Base-by-base conservation (phyloP, 73 alveolate species). In the Halteria grandinella region DNA sequence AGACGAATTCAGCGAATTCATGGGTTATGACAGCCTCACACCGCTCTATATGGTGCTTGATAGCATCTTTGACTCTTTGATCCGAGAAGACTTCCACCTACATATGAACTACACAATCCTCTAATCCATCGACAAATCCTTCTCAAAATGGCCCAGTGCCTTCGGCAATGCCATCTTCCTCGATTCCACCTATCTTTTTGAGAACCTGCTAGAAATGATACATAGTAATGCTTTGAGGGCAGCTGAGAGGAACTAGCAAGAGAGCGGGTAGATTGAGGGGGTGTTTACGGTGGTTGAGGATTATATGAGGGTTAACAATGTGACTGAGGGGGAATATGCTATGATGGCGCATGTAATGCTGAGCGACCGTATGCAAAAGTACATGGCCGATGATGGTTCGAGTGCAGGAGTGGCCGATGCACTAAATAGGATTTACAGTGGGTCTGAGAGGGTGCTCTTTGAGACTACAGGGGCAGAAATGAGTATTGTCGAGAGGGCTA, bases 121-220 rank as follows among this genome's bases (percentile, higher is more conserved):
- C 27, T 40, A 75, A 33, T 69, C 60, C 43, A 72, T 75, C 3
- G 43, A 47, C 2, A 15, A 77, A 2, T 43, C 84, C n/a, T 83
- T 74, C 53, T 92, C 93, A 18, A 88, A 88, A 53, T 88, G 92
- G 93, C 95, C 95, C 0, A 51, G 85, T 15, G 72, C 89, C 20
- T 69, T 74, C 45, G 95, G 95, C 17, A 88, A 88, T 75, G 89
- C 89, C 17, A 0, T 83, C 7, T 77, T 84, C 18, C 64, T 83
- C 27, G 95, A 88, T 69, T 73, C 90, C 33, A 66, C 43, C 43
- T 83, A 54, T 57, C 45, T 88, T 15, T 43, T 55, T 0, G 69
- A 75, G 18, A 84, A 88, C 69, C 66, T 83, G 43, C 24, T 48
- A 32, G 51, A 37, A 25, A 82, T 64, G 79, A 12, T 64, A 1